Conservation (phyloP, 2,329 filamentous ascomycete species). For the Beauveria pseudobassiana region DNA sequence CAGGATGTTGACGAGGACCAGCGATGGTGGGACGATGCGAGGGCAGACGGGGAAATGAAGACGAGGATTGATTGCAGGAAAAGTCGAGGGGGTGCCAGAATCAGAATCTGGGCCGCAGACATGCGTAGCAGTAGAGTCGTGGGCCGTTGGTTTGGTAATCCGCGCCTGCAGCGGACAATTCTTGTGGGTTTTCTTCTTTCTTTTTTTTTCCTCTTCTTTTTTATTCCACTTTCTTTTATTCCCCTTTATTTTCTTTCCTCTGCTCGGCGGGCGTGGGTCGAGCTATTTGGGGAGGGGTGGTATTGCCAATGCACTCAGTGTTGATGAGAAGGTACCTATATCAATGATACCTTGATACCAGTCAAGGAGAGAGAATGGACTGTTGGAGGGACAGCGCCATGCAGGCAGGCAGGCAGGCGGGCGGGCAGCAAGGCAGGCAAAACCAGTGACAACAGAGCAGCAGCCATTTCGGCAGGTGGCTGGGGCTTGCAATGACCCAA, state of each 20-base stretch:
- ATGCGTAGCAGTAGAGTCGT: not conserved
- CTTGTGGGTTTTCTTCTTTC: too few species aligned
- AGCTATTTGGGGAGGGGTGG: not conserved
- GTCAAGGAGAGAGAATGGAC: too few species aligned
- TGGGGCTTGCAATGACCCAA: not conserved
- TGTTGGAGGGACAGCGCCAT: not conserved
- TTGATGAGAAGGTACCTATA: too few species aligned
- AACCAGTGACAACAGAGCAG: not conserved
- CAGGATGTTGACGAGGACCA: slow-evolving; percentile 2
- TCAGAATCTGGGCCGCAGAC: not conserved
- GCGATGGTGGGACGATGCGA: slow-evolving; percentile 12
- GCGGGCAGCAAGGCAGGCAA: not conserved
- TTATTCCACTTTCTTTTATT: not conserved
- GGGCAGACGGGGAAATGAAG: slow-evolving; percentile 11
- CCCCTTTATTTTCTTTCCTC: too few species aligned
- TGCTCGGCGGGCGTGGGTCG: not conserved
- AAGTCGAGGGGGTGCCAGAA: not conserved
- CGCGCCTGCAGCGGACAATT: not conserved
- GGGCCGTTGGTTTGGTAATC: slow-evolving; percentile 11
- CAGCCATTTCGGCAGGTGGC: not conserved
- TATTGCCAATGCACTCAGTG: not conserved
- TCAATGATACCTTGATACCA: too few species aligned
- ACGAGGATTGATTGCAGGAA: not conserved
- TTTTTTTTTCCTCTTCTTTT: not conserved
- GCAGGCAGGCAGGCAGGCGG: not conserved